Conservation (phyloP, 805 yeast genomes). For the Metschnikowia amazonensis region DNA sequence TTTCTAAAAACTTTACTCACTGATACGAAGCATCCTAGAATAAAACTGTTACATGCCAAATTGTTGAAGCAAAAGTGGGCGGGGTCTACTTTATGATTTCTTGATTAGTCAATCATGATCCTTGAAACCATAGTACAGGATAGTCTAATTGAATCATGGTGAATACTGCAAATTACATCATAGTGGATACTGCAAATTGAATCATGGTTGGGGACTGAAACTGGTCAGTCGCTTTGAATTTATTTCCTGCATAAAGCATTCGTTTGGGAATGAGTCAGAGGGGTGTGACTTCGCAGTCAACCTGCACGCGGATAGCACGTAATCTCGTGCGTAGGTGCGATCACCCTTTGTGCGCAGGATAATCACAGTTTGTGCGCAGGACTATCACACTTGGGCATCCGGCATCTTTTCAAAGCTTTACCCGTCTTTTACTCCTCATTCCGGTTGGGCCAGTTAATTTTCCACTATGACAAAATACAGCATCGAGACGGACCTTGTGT, state of each 20-base stretch:
- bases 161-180: too few relatives aligned
- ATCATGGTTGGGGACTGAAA: too few relatives aligned
- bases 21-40: too few relatives aligned
- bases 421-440: not conserved
- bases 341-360: constrained; percentile 6
- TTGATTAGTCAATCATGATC: too few relatives aligned
- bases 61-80: too few relatives aligned
- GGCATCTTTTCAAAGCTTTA: not conserved
- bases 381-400: constrained; percentile 2
- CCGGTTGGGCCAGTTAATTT: not conserved
- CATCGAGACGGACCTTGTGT: constrained; percentile 69
- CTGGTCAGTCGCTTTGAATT: too few relatives aligned
- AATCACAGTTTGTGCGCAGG: constrained; percentile 1
- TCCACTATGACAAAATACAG: constrained; percentile 32
- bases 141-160: too few relatives aligned
- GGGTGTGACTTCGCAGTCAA: not conserved
- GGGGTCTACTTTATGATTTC: too few relatives aligned
- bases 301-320: constrained; percentile 7
- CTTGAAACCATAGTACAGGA: too few relatives aligned
- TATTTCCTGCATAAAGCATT: not conserved
- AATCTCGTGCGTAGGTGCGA: constrained; percentile 16
- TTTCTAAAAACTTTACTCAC: too few relatives aligned
- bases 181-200: too few relatives aligned
- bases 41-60: too few relatives aligned
- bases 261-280: not conserved